These are phyloP conservation scores for Durotheca rogersii DNA, from an alignment of 495 filamentous ascomycete species.

Conservation along the genomic window DNA sequence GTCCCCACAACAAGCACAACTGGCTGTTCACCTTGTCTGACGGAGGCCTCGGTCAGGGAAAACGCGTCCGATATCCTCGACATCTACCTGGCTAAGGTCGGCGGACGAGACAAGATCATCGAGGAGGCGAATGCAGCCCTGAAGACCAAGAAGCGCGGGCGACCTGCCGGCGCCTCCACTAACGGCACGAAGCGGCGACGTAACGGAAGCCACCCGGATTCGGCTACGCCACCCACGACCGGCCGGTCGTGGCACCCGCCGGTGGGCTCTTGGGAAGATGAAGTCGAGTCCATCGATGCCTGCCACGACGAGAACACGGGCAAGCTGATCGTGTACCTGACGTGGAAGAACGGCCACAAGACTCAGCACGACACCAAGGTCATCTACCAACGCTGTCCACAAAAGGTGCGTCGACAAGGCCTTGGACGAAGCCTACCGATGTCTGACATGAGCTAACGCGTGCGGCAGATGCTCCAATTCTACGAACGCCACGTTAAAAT, in stretches of 20 bases:
- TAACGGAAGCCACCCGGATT: constrained; percentile 40
- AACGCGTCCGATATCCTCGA: constrained; percentile 47
- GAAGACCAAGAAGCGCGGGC: constrained; percentile 50
- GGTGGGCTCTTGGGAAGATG: constrained; percentile 58
- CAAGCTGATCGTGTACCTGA: constrained; percentile 52
- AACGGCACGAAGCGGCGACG: constrained; percentile 40
- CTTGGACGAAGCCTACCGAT: too few species aligned
- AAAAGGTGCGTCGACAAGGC: constrained; percentile 49
- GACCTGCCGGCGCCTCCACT: constrained; percentile 37
- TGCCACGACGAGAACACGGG: constrained; percentile 53
- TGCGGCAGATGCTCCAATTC: constrained; percentile 57
- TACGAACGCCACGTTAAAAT: constrained; percentile 61
- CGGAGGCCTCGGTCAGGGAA: constrained; percentile 34
- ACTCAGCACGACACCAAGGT: constrained; percentile 58
- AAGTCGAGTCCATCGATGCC: constrained; percentile 55
- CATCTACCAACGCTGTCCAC: constrained; percentile 60
- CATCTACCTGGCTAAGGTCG: constrained; percentile 47
- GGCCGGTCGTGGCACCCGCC: constrained; percentile 53
- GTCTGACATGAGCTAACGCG: constrained; percentile 6
- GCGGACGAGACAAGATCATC: constrained; percentile 56
- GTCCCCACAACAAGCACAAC: too few species aligned
- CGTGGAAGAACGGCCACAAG: constrained; percentile 59
- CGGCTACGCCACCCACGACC: constrained; percentile 40
- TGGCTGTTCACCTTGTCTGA: constrained; percentile 9
- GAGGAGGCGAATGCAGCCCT: constrained; percentile 40